Evolutionary conservation across 441 rosid species (phyloP), one percentile per base, ranked within the genome.

Genomic region (Viola pubescens): DNA sequence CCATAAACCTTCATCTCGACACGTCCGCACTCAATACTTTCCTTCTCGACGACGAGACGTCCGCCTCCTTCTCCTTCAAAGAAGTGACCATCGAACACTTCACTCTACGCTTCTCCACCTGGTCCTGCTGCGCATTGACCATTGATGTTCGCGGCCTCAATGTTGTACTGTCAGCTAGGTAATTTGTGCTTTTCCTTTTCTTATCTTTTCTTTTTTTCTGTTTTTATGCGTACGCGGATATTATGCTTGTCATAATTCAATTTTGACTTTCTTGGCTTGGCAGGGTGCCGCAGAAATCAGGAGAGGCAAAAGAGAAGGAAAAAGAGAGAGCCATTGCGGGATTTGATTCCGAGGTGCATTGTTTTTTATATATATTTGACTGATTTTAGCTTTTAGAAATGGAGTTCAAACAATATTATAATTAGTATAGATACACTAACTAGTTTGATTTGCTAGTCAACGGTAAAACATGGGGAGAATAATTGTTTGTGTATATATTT

Each of bases 301-400:
- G 70, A 48, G 72, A 68, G 72, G 58, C 9, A 60, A 54, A 67
- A 45, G 56, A 55, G 48, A 71, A 70, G 66, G 81, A 84, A 70
- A 68, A 78, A 52, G 79, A 76, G 69, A 78, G 75, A 80, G 75
- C 67, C 60, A 71, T 92, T 13, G 82, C 76, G 8, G 77, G 64
- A 37, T 68, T 87, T 53, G 98, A 92, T 74, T 88, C 97, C 46
- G 88, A 89, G 94, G 98, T 92, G 64, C 38, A 51, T 52, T 26
- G 19, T 52, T 43, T 40, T 40, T 9, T 12, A 16, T 16, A 16
- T 16, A 16, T 16, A 16, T 16, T 16, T 16, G 19, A 16, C 19
- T 16, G 19, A 16, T 16, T 16, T 16, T 16, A 16, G 19, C 19
- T 16, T 16, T 16, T 16, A 16, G 1, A 16, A 16, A 16, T 16